Evolutionary conservation across 1,284 basidiomycete species (phyloP), one percentile per base, ranked within the genome.

Genomic region (Apiotrichum brassicae): DNA sequence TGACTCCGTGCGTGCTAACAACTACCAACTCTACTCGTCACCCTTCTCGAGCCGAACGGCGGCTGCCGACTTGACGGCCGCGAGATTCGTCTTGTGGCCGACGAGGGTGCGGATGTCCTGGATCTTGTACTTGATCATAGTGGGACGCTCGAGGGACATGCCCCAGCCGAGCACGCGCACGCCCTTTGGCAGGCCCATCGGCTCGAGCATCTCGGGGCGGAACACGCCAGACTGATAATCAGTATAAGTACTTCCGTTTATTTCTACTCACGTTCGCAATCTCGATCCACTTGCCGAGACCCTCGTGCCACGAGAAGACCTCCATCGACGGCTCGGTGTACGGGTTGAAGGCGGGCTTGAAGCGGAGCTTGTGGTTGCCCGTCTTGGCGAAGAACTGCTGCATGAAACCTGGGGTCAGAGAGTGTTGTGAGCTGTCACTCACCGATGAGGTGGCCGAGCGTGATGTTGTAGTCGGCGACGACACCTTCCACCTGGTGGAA

Each of bases 401-500:
- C 92, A 97, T 95, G 78, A 97, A 95, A 23, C 91, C 91, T 93
- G 58, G 12, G 23, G n/a, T n/a, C n/a, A n/a, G n/a, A n/a, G n/a
- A n/a, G n/a, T n/a, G n/a, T n/a, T n/a, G 24, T 26, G 24, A 18
- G 24, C 25, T n/a, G 28, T 1, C 1, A 60, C 77, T 43, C 57
- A 89, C 92, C 93, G 61, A 98, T 97, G 53, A 99, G 77, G 72
- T 98, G 92, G 16, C 92, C 95, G n/a, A 99, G 77, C 2, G 94
- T 98, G 54, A 98, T 78, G 55, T 85, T 83, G 61, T 85, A 83
- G 75, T 98, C 95, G 14, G 95, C 95, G 14, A 99, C 92, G 40
- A 99, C 94, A 52, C 95, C 95, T 75, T 99, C 95, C 13, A 99
- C 95, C 75, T 99, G 95, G 71, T 98, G 94, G 79, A 99, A 99